phyloP scores from a whole-genome alignment of 2,329 filamentous ascomycete species.

The Daldinia sp. region DNA sequence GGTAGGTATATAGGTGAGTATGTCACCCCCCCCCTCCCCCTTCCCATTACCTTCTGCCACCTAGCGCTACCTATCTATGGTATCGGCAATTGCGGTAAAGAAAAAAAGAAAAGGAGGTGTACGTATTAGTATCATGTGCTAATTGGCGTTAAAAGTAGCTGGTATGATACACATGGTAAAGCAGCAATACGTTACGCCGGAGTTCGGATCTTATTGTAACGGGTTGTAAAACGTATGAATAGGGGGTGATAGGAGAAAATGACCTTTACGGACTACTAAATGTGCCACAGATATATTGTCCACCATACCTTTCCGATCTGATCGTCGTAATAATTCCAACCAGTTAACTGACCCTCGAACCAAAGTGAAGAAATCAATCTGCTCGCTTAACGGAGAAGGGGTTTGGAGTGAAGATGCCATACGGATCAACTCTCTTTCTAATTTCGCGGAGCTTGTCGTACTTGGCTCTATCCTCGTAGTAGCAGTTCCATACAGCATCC shows the following conservation, averaged over 20 bases:
- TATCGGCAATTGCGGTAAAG: not conserved
- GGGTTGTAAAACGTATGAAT: not conserved
- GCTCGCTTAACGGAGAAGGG: constrained; percentile 44
- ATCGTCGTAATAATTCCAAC: not conserved
- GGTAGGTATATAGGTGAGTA: not conserved
- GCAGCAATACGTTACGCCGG: not conserved
- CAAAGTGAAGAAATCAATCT: constrained; percentile 22
- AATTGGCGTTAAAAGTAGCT: no score
- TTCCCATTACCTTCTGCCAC: no score
- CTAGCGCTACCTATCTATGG: no score
- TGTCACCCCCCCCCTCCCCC: not conserved
- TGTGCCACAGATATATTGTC: not conserved
- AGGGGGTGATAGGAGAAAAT: not conserved
- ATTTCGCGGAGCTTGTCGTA: constrained; percentile 50
- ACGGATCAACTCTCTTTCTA: constrained; percentile 44
- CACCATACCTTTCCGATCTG: not conserved
- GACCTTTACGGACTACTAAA: not conserved
- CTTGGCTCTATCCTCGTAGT: constrained; percentile 50
- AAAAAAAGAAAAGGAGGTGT: no score
- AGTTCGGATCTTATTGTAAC: not conserved
- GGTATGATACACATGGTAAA: not conserved
- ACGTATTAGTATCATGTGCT: not conserved
- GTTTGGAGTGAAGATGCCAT: constrained; percentile 45
- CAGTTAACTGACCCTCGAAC: constrained; percentile 19
- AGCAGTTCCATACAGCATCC: constrained; percentile 48